Evolutionary conservation across 139 green algal genomes (phyloP), one percentile per base, ranked within the genome.

Genomic region (Ettlia oleoabundans): DNA sequence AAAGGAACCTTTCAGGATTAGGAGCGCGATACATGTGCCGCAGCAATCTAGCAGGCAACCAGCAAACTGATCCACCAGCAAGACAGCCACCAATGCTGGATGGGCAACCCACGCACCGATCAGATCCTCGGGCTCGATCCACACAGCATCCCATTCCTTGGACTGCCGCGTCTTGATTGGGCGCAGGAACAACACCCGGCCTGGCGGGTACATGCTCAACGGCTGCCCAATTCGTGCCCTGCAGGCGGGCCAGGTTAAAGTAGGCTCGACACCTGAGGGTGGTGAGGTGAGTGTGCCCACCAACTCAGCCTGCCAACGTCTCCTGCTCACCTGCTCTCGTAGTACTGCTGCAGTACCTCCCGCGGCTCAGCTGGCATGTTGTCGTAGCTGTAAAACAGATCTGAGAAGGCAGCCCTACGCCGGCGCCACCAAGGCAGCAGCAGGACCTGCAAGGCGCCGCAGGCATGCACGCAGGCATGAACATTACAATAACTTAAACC

Each of bases 181-280:
- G 18, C 89, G 86, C 55, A 92, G 32, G 72, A 92, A 92, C 38
- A 92, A 71, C n/a, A 90, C 53, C 19, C 80, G 79, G 13, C 87
- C 89, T 6, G 89, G 89, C 18, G 89, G 89, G 64, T 83, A 92
- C 87, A 92, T 92, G 67, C 68, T 68, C 28, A 88, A 42, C 3
- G 81, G 71, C 62, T 77, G 63, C 5, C 75, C 78, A 21, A 86
- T 82, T 33, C 33, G 41, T 1, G 42, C 35, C 41, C 76, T 81
- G 55, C 55, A n/a, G n/a, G n/a, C n/a, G n/a, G n/a, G n/a, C n/a
- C n/a, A n/a, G n/a, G n/a, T 18, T 30, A 42, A 70, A 19, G 33
- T 15, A 10, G 32, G 30, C 13, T 26, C 5, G n/a, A 4, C 24
- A 41, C 63, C 5, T 30, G 28, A 41, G n/a, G 30, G 32, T 19